Conservation (phyloP, 345 rosid genomes). For the Brassica carinata region DNA sequence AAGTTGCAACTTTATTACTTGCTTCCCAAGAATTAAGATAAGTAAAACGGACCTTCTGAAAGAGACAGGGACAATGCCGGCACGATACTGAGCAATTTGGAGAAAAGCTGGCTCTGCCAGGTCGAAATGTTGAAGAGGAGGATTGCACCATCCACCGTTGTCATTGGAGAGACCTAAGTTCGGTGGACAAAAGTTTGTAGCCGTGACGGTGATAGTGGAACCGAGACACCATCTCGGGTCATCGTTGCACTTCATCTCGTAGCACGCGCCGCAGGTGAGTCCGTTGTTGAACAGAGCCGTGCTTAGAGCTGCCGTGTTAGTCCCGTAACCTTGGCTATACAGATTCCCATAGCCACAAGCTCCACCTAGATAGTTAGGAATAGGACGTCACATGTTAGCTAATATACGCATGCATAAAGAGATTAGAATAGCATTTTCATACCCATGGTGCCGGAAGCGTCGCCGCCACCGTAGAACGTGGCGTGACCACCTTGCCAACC, state of each 20-base stretch:
- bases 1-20: background rate
- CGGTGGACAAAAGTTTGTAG: slow-evolving; percentile 92
- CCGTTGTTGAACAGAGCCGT: slow-evolving; percentile 82
- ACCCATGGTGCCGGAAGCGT: slow-evolving; percentile 90
- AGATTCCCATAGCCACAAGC: slow-evolving; percentile 83
- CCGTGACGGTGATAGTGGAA: slow-evolving; percentile 68
- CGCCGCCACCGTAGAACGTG: slow-evolving; percentile 81
- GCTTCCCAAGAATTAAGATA: background rate
- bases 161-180: slow-evolving; percentile 66
- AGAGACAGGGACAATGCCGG: slow-evolving; percentile 91
- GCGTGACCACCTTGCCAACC: slow-evolving; percentile 80
- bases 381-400: slow-evolving; percentile 7
- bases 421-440: background rate
- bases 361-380: slow-evolving; percentile 50
- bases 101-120: slow-evolving; percentile 94
- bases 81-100: slow-evolving; percentile 88
- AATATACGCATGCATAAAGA: background rate
- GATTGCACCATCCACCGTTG: slow-evolving; percentile 99
- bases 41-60: slow-evolving; percentile 63
- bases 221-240: slow-evolving; percentile 76
- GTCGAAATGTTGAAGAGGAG: slow-evolving; percentile 96
- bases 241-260: slow-evolving; percentile 64
- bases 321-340: slow-evolving; percentile 76
- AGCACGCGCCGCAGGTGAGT: slow-evolving; percentile 76
- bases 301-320: slow-evolving; percentile 78